Base-by-base conservation (phyloP, 257 asterid genomes). In the Nicotiana tomentosiformis region DNA sequence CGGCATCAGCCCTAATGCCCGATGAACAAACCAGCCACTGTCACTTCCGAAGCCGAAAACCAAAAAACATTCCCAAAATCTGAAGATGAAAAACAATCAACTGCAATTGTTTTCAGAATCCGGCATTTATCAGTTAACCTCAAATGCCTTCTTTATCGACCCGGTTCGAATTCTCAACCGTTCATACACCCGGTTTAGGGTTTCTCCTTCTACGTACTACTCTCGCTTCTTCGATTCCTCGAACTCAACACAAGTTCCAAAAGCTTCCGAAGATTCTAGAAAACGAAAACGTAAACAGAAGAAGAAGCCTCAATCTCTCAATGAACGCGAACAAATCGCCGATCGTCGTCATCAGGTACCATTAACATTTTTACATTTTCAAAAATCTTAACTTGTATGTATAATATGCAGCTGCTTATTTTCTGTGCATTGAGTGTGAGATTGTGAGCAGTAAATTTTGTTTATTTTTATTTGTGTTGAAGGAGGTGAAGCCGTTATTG, bases 131-230 rank as follows among this genome's bases (percentile, higher is more conserved):
- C 60, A 85, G 61, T 82, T 96, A 17, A 79, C 83, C 56, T 84
- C 93, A 5, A 87, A 82, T 23, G 86, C 91, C 32, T 55, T 81
- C 9, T 93, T 94, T 90, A 77, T 96, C 60, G 98, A 96, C 78
- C 98, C 99, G 29, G 97, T 96, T 86, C 97, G 98, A 62, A 39
- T 96, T 49, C 84, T 94, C 62, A 93, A 91, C 90, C 90, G 90
- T 69, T 91, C 91, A 5, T 94, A 93, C 88, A 84, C 91, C 80
- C 90, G 91, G 89, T 90, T 87, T 84, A 90, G 86, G 90, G 88
- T 94, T 83, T 94, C 93, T 12, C 89, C 97, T 23, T 80, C 91
- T 14, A 62, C 87, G 43, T 93, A 94, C 88, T 96, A 94, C 91
- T 86, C 98, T 83, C 98, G 99, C 83, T 91, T 90, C 91, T 96